phyloP scores from a whole-genome alignment of 1,284 basidiomycete genomes.

The Ustilago bromivora region DNA sequence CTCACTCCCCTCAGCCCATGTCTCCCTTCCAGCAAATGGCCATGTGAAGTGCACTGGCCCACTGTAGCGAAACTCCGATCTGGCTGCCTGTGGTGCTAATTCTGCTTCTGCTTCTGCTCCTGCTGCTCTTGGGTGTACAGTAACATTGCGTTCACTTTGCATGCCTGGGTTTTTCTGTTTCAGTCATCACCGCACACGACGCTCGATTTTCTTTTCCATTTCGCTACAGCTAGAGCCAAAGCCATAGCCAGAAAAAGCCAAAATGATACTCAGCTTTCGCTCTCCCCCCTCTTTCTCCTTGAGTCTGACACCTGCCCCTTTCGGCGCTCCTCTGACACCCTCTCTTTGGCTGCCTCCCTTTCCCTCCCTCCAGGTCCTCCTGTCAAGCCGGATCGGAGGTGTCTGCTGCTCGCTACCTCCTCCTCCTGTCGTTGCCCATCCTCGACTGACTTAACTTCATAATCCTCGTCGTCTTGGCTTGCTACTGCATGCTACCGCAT shows the following conservation, averaged over 20 bases:
- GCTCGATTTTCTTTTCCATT: not conserved
- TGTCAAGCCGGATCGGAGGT: no score
- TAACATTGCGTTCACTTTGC: not conserved
- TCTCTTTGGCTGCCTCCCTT: not conserved
- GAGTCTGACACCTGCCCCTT: constrained; percentile 15
- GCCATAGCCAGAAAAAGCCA: not conserved
- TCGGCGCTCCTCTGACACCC: constrained; percentile 1
- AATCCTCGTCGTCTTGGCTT: constrained; percentile 18
- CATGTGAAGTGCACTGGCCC: not conserved
- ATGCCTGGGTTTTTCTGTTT: constrained; percentile 9
- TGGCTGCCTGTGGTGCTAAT: constrained; percentile 4
- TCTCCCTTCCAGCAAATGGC: not conserved
- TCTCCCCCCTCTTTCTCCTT: not conserved
- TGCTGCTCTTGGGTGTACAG: not conserved
- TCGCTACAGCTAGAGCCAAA: not conserved
- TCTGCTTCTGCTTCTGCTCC: constrained; percentile 5
- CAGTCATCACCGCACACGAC: not conserved
- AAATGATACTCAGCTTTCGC: not conserved
- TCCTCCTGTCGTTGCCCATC: constrained; percentile 1
- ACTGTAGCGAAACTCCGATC: constrained; percentile 21
- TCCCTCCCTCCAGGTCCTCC: not conserved
- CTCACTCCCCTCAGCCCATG: not conserved
- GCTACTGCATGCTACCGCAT: constrained; percentile 18
- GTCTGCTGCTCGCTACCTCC: not conserved
- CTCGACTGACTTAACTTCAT: constrained; percentile 27